Evolutionary conservation across 1,139 yeast genomes (phyloP).

Genomic region (Geotrichum fermentans): DNA sequence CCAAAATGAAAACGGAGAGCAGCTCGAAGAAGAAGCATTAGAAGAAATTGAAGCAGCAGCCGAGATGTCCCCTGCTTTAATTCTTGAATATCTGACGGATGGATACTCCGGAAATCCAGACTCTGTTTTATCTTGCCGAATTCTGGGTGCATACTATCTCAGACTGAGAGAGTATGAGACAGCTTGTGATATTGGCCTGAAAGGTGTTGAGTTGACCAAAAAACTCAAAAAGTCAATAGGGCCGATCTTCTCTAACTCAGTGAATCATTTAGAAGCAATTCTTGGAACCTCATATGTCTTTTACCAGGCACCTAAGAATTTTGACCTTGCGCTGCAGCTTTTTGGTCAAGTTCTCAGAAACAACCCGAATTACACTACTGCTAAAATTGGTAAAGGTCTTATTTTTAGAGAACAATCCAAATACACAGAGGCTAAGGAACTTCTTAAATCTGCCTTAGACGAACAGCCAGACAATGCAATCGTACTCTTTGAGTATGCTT

Average conservation of each 20-base stretch:
- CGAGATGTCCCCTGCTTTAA: constrained; percentile 48
- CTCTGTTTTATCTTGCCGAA: constrained; percentile 60
- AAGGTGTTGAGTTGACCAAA: constrained; percentile 52
- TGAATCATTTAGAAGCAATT: constrained; percentile 56
- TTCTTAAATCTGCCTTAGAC: constrained; percentile 50
- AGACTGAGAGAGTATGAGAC: constrained; percentile 59
- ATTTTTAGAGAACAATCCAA: constrained; percentile 65
- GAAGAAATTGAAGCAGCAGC: constrained; percentile 28
- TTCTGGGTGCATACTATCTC: constrained; percentile 57
- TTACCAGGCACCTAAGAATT: constrained; percentile 86
- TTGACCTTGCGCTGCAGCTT: constrained; percentile 62
- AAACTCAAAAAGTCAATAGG: constrained; percentile 47
- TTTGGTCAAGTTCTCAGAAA: constrained; percentile 57
- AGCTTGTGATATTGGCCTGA: constrained; percentile 56
- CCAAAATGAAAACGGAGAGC: constrained; percentile 26
- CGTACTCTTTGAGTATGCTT: constrained; percentile 67
- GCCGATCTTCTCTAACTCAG: constrained; percentile 47
- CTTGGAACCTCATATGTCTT: constrained; percentile 77
- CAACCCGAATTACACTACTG: constrained; percentile 52
- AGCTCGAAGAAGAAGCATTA: constrained; percentile 25
- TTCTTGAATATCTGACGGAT: constrained; percentile 49
- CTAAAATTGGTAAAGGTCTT: constrained; percentile 77
- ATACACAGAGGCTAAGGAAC: constrained; percentile 47
- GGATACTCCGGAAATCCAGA: constrained; percentile 48
- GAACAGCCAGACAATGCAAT: constrained; percentile 52